Evolutionary conservation across 371 early-diverging fungal genomes (phyloP).

Genomic region (Vittaforma corneae): DNA sequence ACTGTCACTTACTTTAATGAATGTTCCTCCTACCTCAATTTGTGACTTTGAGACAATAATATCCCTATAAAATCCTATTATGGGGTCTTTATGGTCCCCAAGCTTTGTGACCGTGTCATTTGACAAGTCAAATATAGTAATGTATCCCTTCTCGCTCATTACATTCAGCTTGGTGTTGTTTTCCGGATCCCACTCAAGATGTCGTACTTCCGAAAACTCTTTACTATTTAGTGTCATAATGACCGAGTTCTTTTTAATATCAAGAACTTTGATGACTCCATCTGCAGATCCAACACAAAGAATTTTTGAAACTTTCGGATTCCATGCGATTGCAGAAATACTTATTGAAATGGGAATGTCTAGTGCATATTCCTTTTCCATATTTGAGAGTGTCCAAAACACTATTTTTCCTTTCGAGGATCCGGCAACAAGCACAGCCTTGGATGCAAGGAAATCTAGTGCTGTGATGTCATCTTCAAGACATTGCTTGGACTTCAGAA

Average conservation of each 20-base stretch:
- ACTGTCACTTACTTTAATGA: not conserved
- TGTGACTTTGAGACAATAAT: constrained; percentile 12
- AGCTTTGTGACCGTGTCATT: constrained; percentile 18
- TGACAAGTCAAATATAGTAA: constrained; percentile 28
- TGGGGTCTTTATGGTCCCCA: constrained; percentile 5
- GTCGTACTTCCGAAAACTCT: constrained; percentile 21
- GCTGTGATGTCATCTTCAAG: constrained; percentile 54
- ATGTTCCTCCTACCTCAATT: not conserved
- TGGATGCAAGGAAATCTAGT: constrained; percentile 50
- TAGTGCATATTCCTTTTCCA: constrained; percentile 53
- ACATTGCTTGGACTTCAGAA: constrained; percentile 18
- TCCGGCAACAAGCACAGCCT: constrained; percentile 54
- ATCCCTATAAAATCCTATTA: constrained; percentile 14
- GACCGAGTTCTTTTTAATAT: constrained; percentile 54
- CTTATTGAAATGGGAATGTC: constrained; percentile 43
- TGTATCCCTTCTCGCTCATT: constrained; percentile 6
- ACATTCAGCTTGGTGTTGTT: constrained; percentile 36
- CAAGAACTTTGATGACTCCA: constrained; percentile 52
- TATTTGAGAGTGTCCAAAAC: constrained; percentile 50
- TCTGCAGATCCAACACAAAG: constrained; percentile 49
- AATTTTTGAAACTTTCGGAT: constrained; percentile 54
- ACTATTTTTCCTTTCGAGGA: constrained; percentile 51
- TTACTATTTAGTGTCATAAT: constrained; percentile 40
- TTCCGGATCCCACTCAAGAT: constrained; percentile 32
- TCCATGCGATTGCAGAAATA: constrained; percentile 53